Conservation (phyloP, 78 protist species). For the Speleostelium caveatum region DNA sequence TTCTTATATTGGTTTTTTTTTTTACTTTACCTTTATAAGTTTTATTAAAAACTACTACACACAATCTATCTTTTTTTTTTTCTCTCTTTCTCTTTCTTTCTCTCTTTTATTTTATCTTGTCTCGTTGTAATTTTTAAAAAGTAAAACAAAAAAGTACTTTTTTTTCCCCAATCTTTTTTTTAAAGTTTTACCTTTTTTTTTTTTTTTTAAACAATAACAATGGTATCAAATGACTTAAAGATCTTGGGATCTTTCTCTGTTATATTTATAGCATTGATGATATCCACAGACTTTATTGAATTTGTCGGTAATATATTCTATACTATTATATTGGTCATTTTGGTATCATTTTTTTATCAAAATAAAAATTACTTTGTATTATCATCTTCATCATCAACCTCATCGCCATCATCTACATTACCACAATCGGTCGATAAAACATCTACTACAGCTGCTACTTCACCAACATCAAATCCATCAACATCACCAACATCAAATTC, state of each 20-base stretch:
- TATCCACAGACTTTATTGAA: slow-evolving; percentile 49
- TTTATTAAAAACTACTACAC: no score
- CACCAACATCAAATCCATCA: not conserved
- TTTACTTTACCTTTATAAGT: no score
- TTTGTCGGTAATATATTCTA: slow-evolving; percentile 28
- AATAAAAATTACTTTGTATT: slow-evolving; percentile 11
- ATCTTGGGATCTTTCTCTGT: slow-evolving; percentile 6
- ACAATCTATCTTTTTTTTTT: no score
- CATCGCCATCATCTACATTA: not conserved
- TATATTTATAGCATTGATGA: slow-evolving; percentile 48
- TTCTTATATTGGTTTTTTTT: no score
- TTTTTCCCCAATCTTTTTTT: no score
- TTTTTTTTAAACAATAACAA: not conserved
- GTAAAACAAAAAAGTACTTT: no score
- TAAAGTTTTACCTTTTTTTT: no score
- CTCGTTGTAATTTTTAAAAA: no score
- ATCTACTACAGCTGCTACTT: not conserved
- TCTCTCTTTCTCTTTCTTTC: no score
- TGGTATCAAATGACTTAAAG: slow-evolving; percentile 6
- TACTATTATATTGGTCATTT: slow-evolving; percentile 10
- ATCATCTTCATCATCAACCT: not conserved
- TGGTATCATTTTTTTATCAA: slow-evolving; percentile 66
- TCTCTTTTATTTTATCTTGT: no score
- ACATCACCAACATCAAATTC: not conserved
- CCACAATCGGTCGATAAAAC: no score